These are phyloP conservation scores for Collybiopsis luxurians DNA, from an alignment of 768 basidiomycete species.

Conservation along the genomic window DNA sequence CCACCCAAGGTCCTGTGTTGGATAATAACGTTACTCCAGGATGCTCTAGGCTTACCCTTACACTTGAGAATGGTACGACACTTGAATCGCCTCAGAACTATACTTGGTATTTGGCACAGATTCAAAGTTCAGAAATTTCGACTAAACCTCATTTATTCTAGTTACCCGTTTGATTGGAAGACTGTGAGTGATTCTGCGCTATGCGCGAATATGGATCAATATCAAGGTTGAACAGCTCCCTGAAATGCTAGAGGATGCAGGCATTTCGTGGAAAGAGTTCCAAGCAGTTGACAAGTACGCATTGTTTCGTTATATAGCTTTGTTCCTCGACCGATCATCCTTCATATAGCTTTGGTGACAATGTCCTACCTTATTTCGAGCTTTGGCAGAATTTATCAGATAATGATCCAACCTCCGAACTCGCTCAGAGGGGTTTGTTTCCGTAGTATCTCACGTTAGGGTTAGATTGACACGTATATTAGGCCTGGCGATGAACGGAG, in stretches of 20 bases:
- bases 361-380: not conserved
- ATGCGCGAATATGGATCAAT: not conserved
- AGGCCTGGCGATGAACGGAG: constrained; percentile 6
- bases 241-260: constrained; percentile 5
- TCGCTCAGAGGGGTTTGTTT: constrained; percentile 3
- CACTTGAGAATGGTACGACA: constrained; percentile 5
- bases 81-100: not conserved
- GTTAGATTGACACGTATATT: not conserved
- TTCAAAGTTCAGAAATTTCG: not conserved
- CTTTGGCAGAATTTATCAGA: constrained; percentile 1
- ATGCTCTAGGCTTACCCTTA: constrained; percentile 2
- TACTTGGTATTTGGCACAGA: not conserved
- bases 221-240: not conserved
- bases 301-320: not conserved
- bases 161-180: constrained; percentile 7
- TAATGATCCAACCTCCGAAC: not conserved
- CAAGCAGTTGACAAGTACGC: constrained; percentile 7
- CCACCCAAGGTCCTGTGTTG: constrained; percentile 8
- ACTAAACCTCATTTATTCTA: not conserved
- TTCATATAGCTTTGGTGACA: constrained; percentile 3
- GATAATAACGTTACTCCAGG: constrained; percentile 8
- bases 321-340: not conserved
- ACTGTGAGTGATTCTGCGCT: not conserved
- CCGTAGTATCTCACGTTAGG: not conserved
- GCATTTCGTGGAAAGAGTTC: constrained; percentile 6